Evolutionary conservation across 495 filamentous ascomycete species (phyloP), one percentile per base, ranked within the genome.

Genomic region (Penicillium lividum): DNA sequence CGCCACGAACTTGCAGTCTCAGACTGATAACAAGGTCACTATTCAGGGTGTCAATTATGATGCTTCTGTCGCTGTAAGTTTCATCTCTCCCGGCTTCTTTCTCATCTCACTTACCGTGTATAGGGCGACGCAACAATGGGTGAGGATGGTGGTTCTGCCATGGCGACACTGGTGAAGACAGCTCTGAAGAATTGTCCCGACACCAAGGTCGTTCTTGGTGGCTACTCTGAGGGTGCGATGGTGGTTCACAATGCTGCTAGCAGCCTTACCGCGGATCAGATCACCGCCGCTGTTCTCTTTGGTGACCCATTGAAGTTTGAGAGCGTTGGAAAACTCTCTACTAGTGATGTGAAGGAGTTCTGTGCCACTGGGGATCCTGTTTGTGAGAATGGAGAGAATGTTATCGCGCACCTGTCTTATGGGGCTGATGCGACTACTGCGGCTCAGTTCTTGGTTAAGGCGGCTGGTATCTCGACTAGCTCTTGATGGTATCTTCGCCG

Each of bases 1-100:
- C 59, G 80, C 81, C 28, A 68, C 76, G 1, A 70, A 78, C 11
- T 59, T 88, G 52, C 59, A 68, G 38, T 61, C 67, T 0, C 61
- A 74, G 38, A 68, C 75, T 4, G 59, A 66, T 28, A 61, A 68
- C 36, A 72, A 74, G 27, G 68, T 85, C 11, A 75, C 73, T 3
- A 71, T 86, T 11, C 83, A 86, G 68, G 84, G 84, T 33, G 82
- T 87, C 0, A 74, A 80, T 30, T 87, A 86, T 51, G 67, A 75
- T 29, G 79, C 77, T 10, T 56, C 57, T 51, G 68, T 63, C 27
- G 69, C 59, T n/a, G 77, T 77, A 73, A 28, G 46, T 54, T 22
- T 22, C 2, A 22, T 22, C 22, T 22, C 22, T 22, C 2, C 22
- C 22, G 2, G 22, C 22, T 2, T 22, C 22, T 22, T 22, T 22